Conservation (phyloP, 1,139 yeast genomes). For the Kodamaea sp. region DNA sequence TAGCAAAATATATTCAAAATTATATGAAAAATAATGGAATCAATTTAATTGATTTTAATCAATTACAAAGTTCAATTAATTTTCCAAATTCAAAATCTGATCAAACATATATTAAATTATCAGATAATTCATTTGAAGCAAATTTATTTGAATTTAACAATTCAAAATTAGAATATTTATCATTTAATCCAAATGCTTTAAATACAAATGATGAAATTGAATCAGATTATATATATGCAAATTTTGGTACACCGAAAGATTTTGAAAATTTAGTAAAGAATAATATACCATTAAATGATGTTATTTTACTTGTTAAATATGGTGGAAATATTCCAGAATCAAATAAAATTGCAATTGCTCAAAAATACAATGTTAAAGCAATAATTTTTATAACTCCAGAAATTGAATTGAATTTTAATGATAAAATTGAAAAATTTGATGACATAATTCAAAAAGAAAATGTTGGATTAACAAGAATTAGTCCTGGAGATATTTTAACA, state of each 20-base stretch:
- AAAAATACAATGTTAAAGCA: constrained; percentile 30
- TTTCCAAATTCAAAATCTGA: constrained; percentile 35
- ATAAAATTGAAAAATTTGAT: constrained; percentile 35
- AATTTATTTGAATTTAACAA: constrained; percentile 32
- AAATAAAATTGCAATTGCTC: constrained; percentile 35
- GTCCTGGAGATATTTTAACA: constrained; percentile 75
- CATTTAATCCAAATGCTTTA: constrained; percentile 69
- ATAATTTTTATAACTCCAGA: constrained; percentile 34
- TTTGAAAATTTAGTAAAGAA: constrained; percentile 39
- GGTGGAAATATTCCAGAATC: constrained; percentile 46
- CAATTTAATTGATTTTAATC: constrained; percentile 46
- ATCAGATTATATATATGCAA: constrained; percentile 52
- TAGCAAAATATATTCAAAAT: constrained; percentile 61
- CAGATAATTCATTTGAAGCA: constrained; percentile 37
- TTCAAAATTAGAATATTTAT: constrained; percentile 39
- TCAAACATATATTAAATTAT: constrained; percentile 30
- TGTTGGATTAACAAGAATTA: constrained; percentile 61
- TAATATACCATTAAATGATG: constrained; percentile 32
- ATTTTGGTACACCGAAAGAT: constrained; percentile 64
- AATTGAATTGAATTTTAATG: constrained; percentile 18
- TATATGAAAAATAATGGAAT: constrained; percentile 58
- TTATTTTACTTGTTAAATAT: constrained; percentile 60
- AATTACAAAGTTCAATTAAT: constrained; percentile 54
- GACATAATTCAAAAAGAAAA: constrained; percentile 59
- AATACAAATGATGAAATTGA: constrained; percentile 45